Evolutionary conservation across 306 rosid species (phyloP), one percentile per base, ranked within the genome.

Genomic region (Neltuma alba): DNA sequence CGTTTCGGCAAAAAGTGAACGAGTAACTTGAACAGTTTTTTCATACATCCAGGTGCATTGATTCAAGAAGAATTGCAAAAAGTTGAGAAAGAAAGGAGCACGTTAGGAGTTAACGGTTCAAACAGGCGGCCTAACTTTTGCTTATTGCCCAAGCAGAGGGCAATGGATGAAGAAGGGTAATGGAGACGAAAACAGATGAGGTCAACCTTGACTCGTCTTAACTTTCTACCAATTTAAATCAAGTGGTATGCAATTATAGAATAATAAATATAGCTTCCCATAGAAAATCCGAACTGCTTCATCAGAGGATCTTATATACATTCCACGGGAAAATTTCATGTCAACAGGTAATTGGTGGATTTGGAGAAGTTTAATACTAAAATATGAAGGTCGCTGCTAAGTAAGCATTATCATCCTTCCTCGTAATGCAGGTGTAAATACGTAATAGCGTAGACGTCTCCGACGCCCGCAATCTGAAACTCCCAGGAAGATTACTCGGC

Each of bases 41-140:
- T 30, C 74, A 71, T 85, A 82, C 89, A 86, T 79, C 75, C n/a
- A 82, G 75, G 79, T 50, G 62, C 89, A 82, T 83, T 79, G 86
- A 66, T 50, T 33, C 68, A 60, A 44, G 70, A 48, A 75, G 31
- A 54, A 63, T 78, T 61, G 78, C 34, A 36, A 47, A 47, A 76
- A 72, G 74, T 67, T 70, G 36, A 30, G 73, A 44, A 55, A 58
- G 74, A 79, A 75, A 21, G 61, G 27, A 62, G 75, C 20, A 60
- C 48, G 60, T 30, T 57, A 74, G 30, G 20, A 18, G 68, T 55
- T 64, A 30, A 4, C 58, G 8, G 55, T 57, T 64, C 48, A 76
- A 76, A 72, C 78, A 72, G 36, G 82, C 36, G 16, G 75, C 52
- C 13, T 76, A 40, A 45, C 80, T 76, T 65, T 2, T 65, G 5